These are phyloP conservation scores for Suzukiozyma palmioleophila DNA, from an alignment of 1,139 yeast genomes.

Conservation along the genomic window DNA sequence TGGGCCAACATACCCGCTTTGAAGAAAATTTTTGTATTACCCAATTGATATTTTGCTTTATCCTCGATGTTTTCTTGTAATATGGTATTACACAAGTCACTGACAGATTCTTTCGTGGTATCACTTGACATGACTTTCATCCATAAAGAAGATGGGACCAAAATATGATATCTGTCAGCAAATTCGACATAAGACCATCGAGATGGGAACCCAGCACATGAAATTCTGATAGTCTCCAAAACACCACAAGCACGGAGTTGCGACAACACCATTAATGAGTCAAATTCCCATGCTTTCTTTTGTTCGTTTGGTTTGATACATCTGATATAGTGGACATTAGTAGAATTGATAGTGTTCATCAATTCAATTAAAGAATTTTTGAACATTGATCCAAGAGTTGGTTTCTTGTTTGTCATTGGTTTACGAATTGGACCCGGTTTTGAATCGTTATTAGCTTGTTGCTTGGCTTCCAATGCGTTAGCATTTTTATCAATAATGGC, in stretches of 20 bases:
- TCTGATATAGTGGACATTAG: slow-evolving; percentile 94
- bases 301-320: slow-evolving; percentile 96
- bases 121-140: slow-evolving; percentile 53
- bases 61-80: slow-evolving; percentile 61
- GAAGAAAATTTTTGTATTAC: slow-evolving; percentile 88
- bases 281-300: slow-evolving; percentile 94
- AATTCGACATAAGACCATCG: slow-evolving; percentile 95
- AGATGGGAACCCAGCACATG: slow-evolving; percentile 98
- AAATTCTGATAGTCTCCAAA: slow-evolving; percentile 89
- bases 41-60: slow-evolving; percentile 71
- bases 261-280: slow-evolving; percentile 89
- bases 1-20: slow-evolving; percentile 95
- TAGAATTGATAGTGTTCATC: slow-evolving; percentile 88
- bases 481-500: slow-evolving; percentile 60
- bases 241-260: slow-evolving; percentile 99
- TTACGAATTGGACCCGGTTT: slow-evolving; percentile 14
- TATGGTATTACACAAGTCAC: slow-evolving; percentile 63
- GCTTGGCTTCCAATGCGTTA: slow-evolving; percentile 49
- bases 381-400: slow-evolving; percentile 92
- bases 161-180: slow-evolving; percentile 82
- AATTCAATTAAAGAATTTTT: slow-evolving; percentile 88
- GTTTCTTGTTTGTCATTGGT: slow-evolving; percentile 60
- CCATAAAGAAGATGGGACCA: slow-evolving; percentile 72
- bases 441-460: slow-evolving; percentile 35
- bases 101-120: slow-evolving; percentile 55